Conservation (phyloP, 1,284 basidiomycete species). For the Pseudozyma pruni region DNA sequence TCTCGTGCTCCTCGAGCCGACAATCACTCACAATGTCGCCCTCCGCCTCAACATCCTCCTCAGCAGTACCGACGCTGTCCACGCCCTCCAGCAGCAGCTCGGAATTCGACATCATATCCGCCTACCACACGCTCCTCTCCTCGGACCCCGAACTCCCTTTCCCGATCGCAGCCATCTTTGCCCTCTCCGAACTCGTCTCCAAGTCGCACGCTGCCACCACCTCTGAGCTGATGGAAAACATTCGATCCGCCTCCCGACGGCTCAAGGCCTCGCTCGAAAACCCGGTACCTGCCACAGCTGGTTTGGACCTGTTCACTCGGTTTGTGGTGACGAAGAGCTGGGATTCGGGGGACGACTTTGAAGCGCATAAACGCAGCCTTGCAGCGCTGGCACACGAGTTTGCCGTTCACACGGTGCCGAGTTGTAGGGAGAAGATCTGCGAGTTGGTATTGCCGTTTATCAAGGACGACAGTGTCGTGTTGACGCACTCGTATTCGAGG, state of each 20-base stretch:
- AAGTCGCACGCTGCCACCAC: constrained; percentile 85
- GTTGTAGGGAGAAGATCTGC: constrained; percentile 87
- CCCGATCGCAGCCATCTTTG: constrained; percentile 86
- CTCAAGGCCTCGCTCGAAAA: constrained; percentile 78
- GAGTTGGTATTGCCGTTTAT: constrained; percentile 90
- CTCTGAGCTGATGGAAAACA: constrained; percentile 85
- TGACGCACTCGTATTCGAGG: constrained; percentile 94
- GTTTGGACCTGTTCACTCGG: constrained; percentile 86
- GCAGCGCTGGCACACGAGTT: constrained; percentile 81
- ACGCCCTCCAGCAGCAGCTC: constrained; percentile 1
- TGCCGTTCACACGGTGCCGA: constrained; percentile 70
- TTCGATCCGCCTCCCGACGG: constrained; percentile 78
- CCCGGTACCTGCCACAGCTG: constrained; percentile 86
- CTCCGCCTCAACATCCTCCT: constrained; percentile 8
- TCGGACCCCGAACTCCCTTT: constrained; percentile 75
- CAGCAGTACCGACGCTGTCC: constrained; percentile 9
- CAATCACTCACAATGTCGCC: constrained; percentile 11
- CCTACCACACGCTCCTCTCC: constrained; percentile 54
- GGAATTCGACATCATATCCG: constrained; percentile 57
- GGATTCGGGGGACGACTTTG: constrained; percentile 81
- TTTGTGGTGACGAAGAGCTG: constrained; percentile 87
- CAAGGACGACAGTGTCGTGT: constrained; percentile 87
- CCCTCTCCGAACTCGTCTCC: constrained; percentile 80
- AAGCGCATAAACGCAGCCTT: constrained; percentile 82
- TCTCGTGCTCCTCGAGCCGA: background rate